Base-by-base conservation (phyloP, 2,329 filamentous ascomycete genomes). In the Colletotrichum echinochloae region DNA sequence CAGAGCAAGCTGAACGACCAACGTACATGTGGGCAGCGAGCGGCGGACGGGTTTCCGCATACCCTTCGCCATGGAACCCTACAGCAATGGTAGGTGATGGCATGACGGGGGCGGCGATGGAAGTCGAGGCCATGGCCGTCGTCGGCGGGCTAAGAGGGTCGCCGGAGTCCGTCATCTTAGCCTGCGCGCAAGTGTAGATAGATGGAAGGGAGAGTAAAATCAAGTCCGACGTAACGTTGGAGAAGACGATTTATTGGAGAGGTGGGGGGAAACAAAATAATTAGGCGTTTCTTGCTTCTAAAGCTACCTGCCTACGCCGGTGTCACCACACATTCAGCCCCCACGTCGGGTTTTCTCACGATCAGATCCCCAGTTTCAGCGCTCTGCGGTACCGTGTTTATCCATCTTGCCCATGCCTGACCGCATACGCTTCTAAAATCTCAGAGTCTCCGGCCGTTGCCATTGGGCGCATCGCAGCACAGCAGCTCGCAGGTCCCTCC, bases 1-100 rank as follows among this genome's bases (percentile, higher is more conserved):
- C 46, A 41, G 11, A 59, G 57, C 61, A 59, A 48, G 30, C 11
- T 60, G 51, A 60, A 61, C 26, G 60, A 64, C 39, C 41, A 65
- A 80, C 85, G 81, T 81, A 87, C 86, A 82, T 74, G 73, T 82
- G 81, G 75, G 81, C 75, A 72, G 76, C 74, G 73, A 81, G 76
- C 26, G 76, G 72, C 46, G 80, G 80, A 66, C 79, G 81, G 57
- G 69, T 68, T 48, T 70, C 71, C 23, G 60, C 46, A 37, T 44
- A 26, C 8, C 60, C 64, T 26, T 70, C 72, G 28, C 59, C 68
- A 37, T 73, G 71, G 41, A 73, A 35, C 5, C 70, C 71, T 51
- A 73, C 63, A 20, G 72, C 63, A 20, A 73, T 73, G 23, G 61
- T 57, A 16, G 72, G 72, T 35, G 72, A 73, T 3, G 72, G 39